Evolutionary conservation across 2,329 filamentous ascomycete species (phyloP), one percentile per base, ranked within the genome.

Genomic region (Alternaria sp.): DNA sequence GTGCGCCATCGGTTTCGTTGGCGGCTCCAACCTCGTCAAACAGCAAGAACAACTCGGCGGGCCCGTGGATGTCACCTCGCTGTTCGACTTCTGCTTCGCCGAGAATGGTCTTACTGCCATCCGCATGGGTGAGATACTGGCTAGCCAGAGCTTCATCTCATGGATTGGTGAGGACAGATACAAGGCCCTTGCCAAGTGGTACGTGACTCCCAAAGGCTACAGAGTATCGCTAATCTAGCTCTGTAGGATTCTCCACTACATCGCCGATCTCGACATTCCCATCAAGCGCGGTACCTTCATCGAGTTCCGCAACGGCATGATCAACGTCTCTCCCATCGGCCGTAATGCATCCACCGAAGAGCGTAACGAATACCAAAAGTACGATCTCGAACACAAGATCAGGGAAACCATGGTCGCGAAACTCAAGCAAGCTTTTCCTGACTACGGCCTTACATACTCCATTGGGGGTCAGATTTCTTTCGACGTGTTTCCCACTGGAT

Each of bases 401-500:
- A 85, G 95, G 64, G 84, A 86, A 72, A 89, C 84, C 72, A 88
- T 99, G 74, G 90, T 98, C 58, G 85, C 83, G 65, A 86, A 84
- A 62, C 83, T 98, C 73, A 89, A 87, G 80, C 88, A 93, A 80
- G 85, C 89, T 70, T 98, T 99, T 79, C 85, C 87, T 2, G 88
- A 97, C 78, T 82, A 92, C 63, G 92, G 91, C 34, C 83, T 98
- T 72, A 97, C 92, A 86, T 97, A 90, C 84, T 94, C 92, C 63
- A 96, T 99, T 72, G 95, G 95, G 70, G 95, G 95, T 52, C 92
- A 97, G 77, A 97, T 99, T 80, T 97, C 93, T 60, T 99, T 99
- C 79, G 95, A 99, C 76, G 91, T 98, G 72, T 99, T 99, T 85
- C 95, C 95, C 65, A 86, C 83, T 2, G 95, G 95, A 74, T 99